Evolutionary conservation across 768 basidiomycete genomes (phyloP).

Genomic region (Coprinopsis marcescibilis): DNA sequence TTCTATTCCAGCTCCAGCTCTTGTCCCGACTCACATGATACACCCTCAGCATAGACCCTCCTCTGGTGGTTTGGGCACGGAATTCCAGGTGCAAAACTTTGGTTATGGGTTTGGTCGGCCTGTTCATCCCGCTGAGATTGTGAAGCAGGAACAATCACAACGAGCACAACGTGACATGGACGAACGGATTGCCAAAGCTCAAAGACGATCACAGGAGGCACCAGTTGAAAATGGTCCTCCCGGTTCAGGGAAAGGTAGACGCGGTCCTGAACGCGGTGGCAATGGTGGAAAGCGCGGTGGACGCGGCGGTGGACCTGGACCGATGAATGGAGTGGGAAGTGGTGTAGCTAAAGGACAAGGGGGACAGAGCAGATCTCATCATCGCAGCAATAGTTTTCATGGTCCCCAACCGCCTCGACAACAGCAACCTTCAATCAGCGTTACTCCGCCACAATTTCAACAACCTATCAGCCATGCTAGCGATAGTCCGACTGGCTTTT

Average conservation of each 20-base stretch:
- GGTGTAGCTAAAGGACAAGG: too few relatives aligned
- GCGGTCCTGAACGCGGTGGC: not conserved
- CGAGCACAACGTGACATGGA: too few relatives aligned
- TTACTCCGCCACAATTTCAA: conserved; percentile 25
- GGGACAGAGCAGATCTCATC: conserved; percentile 19
- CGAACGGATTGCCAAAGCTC: not conserved
- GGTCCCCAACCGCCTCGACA: conserved; percentile 21
- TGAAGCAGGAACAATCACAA: not conserved
- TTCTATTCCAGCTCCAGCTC: too few relatives aligned
- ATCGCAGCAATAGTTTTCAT: conserved; percentile 9
- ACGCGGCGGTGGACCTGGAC: conserved; percentile 9
- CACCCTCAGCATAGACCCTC: too few relatives aligned
- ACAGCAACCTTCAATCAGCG: conserved; percentile 24
- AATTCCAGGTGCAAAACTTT: conserved; percentile 54
- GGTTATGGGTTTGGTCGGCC: conserved; percentile 60
- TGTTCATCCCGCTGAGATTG: not conserved
- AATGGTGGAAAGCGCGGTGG: not conserved
- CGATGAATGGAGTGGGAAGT: conserved; percentile 25
- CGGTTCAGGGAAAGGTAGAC: not conserved
- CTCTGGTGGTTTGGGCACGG: conserved; percentile 25
- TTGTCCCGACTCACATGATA: too few relatives aligned
- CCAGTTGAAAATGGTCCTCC: too few relatives aligned
- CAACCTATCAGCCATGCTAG: conserved; percentile 1
- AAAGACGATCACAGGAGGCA: not conserved
- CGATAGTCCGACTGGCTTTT: conserved; percentile 13